Base-by-base conservation (phyloP, 345 rosid species). In the Rhodamnia argentea region DNA sequence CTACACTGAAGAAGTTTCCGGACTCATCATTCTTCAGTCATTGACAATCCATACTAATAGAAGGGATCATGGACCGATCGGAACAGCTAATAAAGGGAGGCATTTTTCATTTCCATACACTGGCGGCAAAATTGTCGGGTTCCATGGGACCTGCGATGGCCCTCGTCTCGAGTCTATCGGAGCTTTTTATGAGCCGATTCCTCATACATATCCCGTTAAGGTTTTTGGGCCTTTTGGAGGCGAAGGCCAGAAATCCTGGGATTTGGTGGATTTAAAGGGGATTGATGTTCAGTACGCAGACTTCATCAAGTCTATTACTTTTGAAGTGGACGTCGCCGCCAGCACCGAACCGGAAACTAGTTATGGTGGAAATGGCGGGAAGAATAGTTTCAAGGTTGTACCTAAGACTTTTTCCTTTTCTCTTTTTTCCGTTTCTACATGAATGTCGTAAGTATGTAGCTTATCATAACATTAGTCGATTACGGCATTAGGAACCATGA, bases 101-200 rank as follows among this genome's bases (percentile, higher is more conserved):
- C 13, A 44, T 29, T 84, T 84, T 62, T 55, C 86, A 50, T 47
- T 50, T 37, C 81, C 82, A n/a, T 84, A 59, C 64, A 59, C 64
- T 26, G 29, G 84, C 1, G 78, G 84, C 8, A 82, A 58, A 26
- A 86, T 86, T 1, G 58, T 86, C 6, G 81, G 81, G 10, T 82
- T 86, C 6, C 50, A 54, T 27, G 84, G 87, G 5, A 56, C 29
- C 14, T 32, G 84, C 27, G 56, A 47, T 56, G 54, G 70, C 32
- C 18, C 42, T 44, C 12, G 16, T 56, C 81, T 86, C 8, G 23
- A 40, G 40, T 81, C 78, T 11, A 57, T 86, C 15, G 52, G 87
- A 78, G 84, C 83, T 26, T 42, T 50, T 54, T 53, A 64, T 75
- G 29, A 70, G 60, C 83, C 62, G 15, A 82, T 85, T 16, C 10